Conservation (phyloP, 2,329 filamentous ascomycete genomes). For the Graphilbum fragrans region DNA sequence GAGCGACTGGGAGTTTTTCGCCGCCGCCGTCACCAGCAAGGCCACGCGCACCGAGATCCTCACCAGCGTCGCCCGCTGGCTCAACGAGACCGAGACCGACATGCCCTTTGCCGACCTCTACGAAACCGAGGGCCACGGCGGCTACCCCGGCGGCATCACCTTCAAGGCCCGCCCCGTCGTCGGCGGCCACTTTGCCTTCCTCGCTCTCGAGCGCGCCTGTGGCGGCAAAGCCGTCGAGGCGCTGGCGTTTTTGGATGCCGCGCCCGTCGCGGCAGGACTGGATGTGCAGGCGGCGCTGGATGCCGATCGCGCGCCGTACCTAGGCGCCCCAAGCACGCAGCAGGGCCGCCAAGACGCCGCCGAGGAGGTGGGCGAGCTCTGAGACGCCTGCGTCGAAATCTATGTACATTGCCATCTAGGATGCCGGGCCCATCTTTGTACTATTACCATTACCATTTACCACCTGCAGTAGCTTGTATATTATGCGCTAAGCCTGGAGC, state of each 20-base stretch:
- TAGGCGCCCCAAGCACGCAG: neutral
- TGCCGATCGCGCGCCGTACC: constrained; percentile 7
- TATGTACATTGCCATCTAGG: too few species aligned
- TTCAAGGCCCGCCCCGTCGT: constrained; percentile 79
- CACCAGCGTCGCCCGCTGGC: constrained; percentile 62
- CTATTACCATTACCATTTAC: too few species aligned
- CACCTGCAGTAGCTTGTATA: too few species aligned
- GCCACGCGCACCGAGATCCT: constrained; percentile 59
- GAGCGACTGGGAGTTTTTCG: constrained; percentile 86
- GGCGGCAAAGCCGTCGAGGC: constrained; percentile 52
- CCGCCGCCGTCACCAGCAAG: constrained; percentile 63
- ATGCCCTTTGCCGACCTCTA: constrained; percentile 73
- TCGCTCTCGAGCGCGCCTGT: constrained; percentile 72
- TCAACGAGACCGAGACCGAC: constrained; percentile 72
- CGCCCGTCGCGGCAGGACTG: constrained; percentile 8
- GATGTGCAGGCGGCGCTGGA: constrained; percentile 10
- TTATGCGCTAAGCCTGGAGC: too few species aligned
- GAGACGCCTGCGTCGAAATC: neutral
- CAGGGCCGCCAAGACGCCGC: neutral
- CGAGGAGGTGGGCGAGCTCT: constrained; percentile 7
- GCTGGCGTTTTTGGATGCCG: constrained; percentile 35
- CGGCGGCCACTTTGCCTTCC: constrained; percentile 74
- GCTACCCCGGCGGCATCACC: constrained; percentile 57
- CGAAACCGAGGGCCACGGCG: constrained; percentile 64
- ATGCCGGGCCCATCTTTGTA: too few species aligned